Conservation (phyloP, 768 basidiomycete genomes). For the Suillus americanus region DNA sequence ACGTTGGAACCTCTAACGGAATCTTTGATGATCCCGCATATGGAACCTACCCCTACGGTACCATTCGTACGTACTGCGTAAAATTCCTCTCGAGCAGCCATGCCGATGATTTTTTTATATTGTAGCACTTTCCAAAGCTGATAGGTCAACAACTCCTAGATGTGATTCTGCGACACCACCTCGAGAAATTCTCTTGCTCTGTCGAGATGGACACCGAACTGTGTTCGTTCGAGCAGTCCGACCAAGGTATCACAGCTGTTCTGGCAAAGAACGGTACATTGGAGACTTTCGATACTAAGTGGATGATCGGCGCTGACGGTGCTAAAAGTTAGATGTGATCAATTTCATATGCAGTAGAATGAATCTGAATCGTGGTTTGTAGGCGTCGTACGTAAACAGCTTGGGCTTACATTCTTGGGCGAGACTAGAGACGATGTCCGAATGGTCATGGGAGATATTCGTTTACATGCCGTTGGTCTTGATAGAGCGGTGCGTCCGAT, state of each 20-base stretch:
- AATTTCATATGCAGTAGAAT: neutral
- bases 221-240: constrained; percentile 31
- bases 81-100: neutral
- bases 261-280: constrained; percentile 1
- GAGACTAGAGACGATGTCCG: constrained; percentile 18
- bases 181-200: constrained; percentile 21
- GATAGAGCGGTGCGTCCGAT: constrained; percentile 32
- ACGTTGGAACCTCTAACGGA: neutral
- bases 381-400: constrained; percentile 11
- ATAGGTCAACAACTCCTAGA: constrained; percentile 31
- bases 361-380: neutral
- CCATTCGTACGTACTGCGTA: constrained; percentile 23
- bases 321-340: constrained; percentile 6
- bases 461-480: constrained; percentile 35
- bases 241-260: constrained; percentile 28
- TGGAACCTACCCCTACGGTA: constrained; percentile 20
- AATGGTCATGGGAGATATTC: constrained; percentile 20
- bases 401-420: constrained; percentile 12
- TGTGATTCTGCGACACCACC: constrained; percentile 18
- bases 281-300: constrained; percentile 6
- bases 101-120: neutral
- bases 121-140: constrained; percentile 14
- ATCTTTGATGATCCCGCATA: constrained; percentile 17
- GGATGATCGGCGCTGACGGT: constrained; percentile 8
- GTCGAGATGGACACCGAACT: constrained; percentile 40